A percentile compares a stretch with the other conserved stretches of the same genome.
phyloP scores from a whole-genome alignment of 805 yeast species.

The Brettanomyces bruxellensis region DNA sequence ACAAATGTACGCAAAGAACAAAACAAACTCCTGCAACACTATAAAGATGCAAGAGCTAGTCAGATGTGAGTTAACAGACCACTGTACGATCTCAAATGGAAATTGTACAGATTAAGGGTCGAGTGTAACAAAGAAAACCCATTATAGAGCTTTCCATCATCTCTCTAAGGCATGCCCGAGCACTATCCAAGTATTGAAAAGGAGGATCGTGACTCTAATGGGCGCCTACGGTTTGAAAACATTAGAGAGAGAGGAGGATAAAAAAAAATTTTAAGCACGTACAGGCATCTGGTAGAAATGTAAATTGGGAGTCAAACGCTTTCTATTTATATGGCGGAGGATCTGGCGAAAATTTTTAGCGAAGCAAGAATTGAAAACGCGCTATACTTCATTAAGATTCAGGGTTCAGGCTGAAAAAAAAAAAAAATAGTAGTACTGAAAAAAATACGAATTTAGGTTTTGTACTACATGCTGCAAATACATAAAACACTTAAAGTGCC shows the following conservation, averaged over 20 bases:
- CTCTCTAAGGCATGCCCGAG: slow-evolving; percentile 90
- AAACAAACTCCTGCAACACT: too few relatives aligned
- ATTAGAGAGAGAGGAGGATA: slow-evolving; percentile 16
- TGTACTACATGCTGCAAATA: too few relatives aligned
- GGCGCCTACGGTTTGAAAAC: slow-evolving; percentile 56
- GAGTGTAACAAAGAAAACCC: slow-evolving; percentile 2
- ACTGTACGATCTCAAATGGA: background rate
- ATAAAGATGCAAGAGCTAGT: too few relatives aligned
- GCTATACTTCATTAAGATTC: too few relatives aligned
- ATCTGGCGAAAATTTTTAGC: background rate
- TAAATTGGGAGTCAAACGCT: background rate
- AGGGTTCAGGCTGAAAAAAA: background rate
- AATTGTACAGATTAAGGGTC: background rate
- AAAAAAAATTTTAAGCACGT: background rate
- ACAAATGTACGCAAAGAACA: too few relatives aligned
- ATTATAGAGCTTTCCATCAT: slow-evolving; percentile 12
- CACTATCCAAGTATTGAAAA: slow-evolving; percentile 53
- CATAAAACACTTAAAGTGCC: too few relatives aligned
- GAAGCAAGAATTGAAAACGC: too few relatives aligned
- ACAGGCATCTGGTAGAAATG: background rate
- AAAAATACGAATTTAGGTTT: too few relatives aligned
- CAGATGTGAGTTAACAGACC: slow-evolving; percentile 4
- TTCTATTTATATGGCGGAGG: slow-evolving; percentile 6
- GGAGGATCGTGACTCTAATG: slow-evolving; percentile 64
- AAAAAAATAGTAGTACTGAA: background rate